A percentile compares a stretch with the other conserved stretches of the same genome.
Evolutionary conservation across 805 yeast species (phyloP).

Genomic region (Saturnispora silvae): DNA sequence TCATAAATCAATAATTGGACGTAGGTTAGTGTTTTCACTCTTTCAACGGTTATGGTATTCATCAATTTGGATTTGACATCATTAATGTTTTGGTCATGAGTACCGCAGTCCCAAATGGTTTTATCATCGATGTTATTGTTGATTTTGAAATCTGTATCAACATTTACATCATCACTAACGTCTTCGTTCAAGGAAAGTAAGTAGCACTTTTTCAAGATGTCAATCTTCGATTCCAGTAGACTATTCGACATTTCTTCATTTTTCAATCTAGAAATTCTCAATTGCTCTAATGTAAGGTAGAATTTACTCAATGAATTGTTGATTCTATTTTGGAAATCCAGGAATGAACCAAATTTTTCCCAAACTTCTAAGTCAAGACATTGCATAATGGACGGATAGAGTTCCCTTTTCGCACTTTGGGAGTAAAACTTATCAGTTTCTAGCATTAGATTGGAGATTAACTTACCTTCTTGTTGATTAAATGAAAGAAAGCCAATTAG

Average conservation of each 20-base stretch:
- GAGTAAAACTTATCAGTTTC: slow-evolving; percentile 37
- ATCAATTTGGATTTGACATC: slow-evolving; percentile 15
- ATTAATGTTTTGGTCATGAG: slow-evolving; percentile 22
- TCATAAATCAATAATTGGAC: slow-evolving; percentile 32
- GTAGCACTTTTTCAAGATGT: slow-evolving; percentile 12
- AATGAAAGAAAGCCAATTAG: slow-evolving; percentile 1
- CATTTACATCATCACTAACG: neutral
- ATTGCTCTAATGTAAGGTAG: slow-evolving; percentile 25
- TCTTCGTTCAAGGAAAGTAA: slow-evolving; percentile 1
- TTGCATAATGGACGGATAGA: slow-evolving; percentile 35
- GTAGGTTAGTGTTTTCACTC: slow-evolving; percentile 29
- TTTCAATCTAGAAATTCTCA: slow-evolving; percentile 26
- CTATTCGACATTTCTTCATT: slow-evolving; percentile 15
- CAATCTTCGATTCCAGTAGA: slow-evolving; percentile 3
- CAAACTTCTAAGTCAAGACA: slow-evolving; percentile 52
- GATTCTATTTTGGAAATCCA: slow-evolving; percentile 47
- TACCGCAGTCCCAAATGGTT: slow-evolving; percentile 43
- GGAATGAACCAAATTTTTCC: slow-evolving; percentile 57
- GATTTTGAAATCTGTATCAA: slow-evolving; percentile 24
- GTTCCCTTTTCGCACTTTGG: slow-evolving; percentile 40
- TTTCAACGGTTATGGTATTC: slow-evolving; percentile 15
- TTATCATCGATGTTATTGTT: slow-evolving; percentile 53
- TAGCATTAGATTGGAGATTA: slow-evolving; percentile 25
- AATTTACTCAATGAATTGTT: slow-evolving; percentile 38
- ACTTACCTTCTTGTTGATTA: neutral